These are phyloP conservation scores for Coemansia aciculifera DNA, from an alignment of 192 early-diverging fungal genomes.

Conservation along the genomic window DNA sequence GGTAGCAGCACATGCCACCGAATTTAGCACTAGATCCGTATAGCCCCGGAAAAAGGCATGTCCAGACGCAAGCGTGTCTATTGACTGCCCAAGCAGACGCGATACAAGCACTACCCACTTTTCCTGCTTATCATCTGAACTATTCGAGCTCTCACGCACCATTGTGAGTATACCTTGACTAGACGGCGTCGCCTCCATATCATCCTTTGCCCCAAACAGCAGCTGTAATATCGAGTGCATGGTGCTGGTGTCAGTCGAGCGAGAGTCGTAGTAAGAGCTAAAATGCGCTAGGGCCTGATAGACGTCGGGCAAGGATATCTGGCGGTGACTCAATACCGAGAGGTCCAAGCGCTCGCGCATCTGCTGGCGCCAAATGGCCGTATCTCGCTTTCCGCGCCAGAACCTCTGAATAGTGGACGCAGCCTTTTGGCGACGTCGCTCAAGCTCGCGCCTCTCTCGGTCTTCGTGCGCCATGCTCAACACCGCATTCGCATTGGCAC, in stretches of 20 bases:
- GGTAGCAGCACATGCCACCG: conserved; percentile 6
- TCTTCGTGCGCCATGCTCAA: conserved; percentile 72
- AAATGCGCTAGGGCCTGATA: conserved; percentile 19
- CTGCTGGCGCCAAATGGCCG: conserved; percentile 19
- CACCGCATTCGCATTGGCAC: conserved; percentile 52
- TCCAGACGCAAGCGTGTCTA: conserved; percentile 4
- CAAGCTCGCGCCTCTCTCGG: conserved; percentile 68
- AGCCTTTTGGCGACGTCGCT: conserved; percentile 59
- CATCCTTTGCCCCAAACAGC: conserved; percentile 17
- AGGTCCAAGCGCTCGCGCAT: conserved; percentile 30
- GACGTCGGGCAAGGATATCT: not conserved
- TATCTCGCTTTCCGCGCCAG: conserved; percentile 24
- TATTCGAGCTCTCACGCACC: not conserved
- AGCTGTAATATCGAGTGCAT: conserved; percentile 22
- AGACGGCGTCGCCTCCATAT: not conserved
- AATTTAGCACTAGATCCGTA: conserved; percentile 2
- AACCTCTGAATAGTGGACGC: conserved; percentile 68
- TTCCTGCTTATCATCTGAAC: not conserved
- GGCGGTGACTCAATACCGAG: not conserved
- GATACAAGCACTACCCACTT: conserved; percentile 27
- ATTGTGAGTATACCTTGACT: not conserved
- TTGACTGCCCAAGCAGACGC: conserved; percentile 19
- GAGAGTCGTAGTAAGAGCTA: conserved; percentile 34
- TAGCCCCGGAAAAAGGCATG: conserved; percentile 1
- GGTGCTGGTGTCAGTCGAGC: conserved; percentile 11